Conservation (phyloP, 1,284 basidiomycete species). For the Neolentinus lepideus region DNA sequence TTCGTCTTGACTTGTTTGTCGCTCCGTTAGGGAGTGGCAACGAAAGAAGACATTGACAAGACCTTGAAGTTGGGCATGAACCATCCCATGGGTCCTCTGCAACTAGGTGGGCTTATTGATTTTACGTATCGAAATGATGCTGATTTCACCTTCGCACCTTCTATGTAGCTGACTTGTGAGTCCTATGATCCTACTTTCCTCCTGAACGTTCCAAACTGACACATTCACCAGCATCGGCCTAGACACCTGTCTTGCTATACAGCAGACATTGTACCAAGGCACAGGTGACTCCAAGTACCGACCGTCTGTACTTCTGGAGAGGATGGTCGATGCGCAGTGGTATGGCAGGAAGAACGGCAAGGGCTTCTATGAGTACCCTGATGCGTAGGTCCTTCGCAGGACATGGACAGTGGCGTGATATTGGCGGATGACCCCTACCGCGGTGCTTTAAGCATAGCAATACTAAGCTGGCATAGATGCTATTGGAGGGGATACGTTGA, state of each 20-base stretch:
- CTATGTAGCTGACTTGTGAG: conserved; percentile 70
- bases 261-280: conserved; percentile 82
- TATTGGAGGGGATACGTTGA: no score
- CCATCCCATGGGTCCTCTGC: conserved; percentile 92
- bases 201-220: conserved; percentile 4
- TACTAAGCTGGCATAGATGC: no score
- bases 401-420: background rate
- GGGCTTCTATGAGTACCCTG: conserved; percentile 80
- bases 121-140: background rate
- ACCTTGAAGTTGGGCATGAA: conserved; percentile 92
- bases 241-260: conserved; percentile 87
- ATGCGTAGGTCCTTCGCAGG: background rate
- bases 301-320: conserved; percentile 83
- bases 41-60: conserved; percentile 92
- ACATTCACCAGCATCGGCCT: conserved; percentile 69
- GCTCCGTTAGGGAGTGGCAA: conserved; percentile 66
- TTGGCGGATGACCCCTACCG: no score
- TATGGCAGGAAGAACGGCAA: conserved; percentile 87
- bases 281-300: conserved; percentile 96
- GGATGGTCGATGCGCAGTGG: conserved; percentile 97
- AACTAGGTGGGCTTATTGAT: conserved; percentile 47
- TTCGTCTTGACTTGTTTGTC: background rate
- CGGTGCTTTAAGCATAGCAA: no score
- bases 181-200: conserved; percentile 8
- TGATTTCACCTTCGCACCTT: conserved; percentile 1